A percentile compares a stretch with the other conserved stretches of the same genome.
Evolutionary conservation across 108 stramenopile species (phyloP).

Genomic region (Nitzschia inconspicua): DNA sequence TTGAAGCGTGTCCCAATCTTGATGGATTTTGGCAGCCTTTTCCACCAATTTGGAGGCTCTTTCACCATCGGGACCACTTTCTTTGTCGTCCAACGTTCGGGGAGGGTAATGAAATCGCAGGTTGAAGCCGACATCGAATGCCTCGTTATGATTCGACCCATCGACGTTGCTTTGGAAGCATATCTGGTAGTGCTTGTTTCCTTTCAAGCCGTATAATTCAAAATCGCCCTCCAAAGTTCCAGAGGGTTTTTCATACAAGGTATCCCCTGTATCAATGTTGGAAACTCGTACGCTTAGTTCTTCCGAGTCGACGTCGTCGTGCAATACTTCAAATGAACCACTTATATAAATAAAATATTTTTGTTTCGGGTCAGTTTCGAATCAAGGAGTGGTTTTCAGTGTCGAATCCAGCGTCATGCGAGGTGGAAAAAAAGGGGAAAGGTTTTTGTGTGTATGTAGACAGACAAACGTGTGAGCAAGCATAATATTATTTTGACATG

Average conservation of each 20-base stretch:
- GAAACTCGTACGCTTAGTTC: conserved; percentile 22
- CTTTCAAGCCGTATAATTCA: conserved; percentile 15
- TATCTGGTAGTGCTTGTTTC: conserved; percentile 35
- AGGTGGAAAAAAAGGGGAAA: no score
- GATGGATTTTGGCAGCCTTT: conserved; percentile 25
- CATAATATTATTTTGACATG: no score
- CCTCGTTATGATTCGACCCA: conserved; percentile 41
- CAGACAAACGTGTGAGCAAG: no score
- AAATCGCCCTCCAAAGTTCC: conserved; percentile 57
- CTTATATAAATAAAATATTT: no score
- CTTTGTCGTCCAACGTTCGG: conserved; percentile 40
- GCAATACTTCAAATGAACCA: conserved; percentile 39
- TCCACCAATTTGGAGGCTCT: conserved; percentile 36
- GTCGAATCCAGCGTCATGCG: no score
- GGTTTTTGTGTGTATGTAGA: no score
- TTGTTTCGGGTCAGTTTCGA: no score
- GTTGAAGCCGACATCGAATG: conserved; percentile 60
- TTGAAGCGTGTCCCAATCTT: conserved; percentile 42
- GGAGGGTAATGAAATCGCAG: conserved; percentile 40
- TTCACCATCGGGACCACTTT: conserved; percentile 61
- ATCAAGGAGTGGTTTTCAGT: no score
- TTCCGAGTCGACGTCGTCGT: conserved; percentile 33
- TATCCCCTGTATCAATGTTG: conserved; percentile 9
- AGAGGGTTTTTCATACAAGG: conserved; percentile 44
- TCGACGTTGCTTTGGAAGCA: conserved; percentile 59